phyloP scores from a whole-genome alignment of 768 basidiomycete genomes.

The Boletellus ananiceps region DNA sequence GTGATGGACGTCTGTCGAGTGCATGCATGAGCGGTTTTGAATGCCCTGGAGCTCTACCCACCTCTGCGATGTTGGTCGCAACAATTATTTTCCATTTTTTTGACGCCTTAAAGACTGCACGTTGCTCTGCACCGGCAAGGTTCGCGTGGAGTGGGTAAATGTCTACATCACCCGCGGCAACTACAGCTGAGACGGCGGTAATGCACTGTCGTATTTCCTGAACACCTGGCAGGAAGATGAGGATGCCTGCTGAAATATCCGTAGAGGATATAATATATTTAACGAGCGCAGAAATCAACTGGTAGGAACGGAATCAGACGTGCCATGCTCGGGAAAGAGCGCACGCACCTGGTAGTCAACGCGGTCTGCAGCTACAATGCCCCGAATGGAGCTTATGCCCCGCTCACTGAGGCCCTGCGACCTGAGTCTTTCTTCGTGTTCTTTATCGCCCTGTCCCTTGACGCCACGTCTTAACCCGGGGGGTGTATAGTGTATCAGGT shows the following conservation, averaged over 20 bases:
- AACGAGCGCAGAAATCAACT: conserved; percentile 68
- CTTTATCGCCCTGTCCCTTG: conserved; percentile 32
- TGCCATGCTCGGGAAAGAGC: not conserved
- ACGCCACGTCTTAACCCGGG: conserved; percentile 32
- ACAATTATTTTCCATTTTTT: conserved; percentile 79
- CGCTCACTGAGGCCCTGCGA: conserved; percentile 50
- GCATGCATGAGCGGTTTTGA: not conserved
- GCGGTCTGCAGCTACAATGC: conserved; percentile 53
- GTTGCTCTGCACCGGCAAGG: conserved; percentile 79
- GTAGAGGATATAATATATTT: conserved; percentile 53
- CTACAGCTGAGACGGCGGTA: conserved; percentile 43
- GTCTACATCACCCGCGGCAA: conserved; percentile 35
- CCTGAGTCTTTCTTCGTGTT: conserved; percentile 45
- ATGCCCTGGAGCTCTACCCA: conserved; percentile 23
- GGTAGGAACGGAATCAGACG: not conserved
- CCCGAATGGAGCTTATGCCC: conserved; percentile 52
- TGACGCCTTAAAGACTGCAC: conserved; percentile 61
- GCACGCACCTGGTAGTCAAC: conserved; percentile 66
- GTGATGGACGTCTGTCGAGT: conserved; percentile 73
- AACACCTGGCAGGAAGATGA: conserved; percentile 89
- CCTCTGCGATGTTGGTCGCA: conserved; percentile 90
- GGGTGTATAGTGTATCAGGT: conserved; percentile 52
- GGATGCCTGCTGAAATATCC: conserved; percentile 54
- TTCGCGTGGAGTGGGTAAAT: conserved; percentile 87
- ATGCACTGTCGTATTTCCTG: conserved; percentile 82